A percentile compares a stretch with the other conserved stretches of the same genome.
Conservation (phyloP, 495 filamentous ascomycete species). For the Penicillium lividum region DNA sequence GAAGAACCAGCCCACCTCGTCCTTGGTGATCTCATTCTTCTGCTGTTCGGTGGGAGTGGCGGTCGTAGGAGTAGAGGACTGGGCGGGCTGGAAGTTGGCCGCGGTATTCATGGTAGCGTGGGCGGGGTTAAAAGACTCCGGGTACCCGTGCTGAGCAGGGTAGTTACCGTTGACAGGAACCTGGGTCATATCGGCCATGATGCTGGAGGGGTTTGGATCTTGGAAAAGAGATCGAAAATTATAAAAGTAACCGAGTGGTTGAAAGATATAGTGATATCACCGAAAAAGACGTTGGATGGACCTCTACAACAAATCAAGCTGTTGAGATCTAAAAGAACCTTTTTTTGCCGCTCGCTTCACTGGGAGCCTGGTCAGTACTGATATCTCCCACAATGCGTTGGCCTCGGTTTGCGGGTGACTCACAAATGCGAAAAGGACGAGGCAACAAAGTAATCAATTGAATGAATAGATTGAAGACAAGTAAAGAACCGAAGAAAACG, state of each 20-base stretch:
- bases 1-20: constrained; percentile 98
- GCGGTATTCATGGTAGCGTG: constrained; percentile 38
- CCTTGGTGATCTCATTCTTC: constrained; percentile 60
- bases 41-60: constrained; percentile 40
- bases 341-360: constrained; percentile 24
- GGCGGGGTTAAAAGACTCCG: constrained; percentile 42
- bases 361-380: constrained; percentile 19
- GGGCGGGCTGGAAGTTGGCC: constrained; percentile 48
- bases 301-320: constrained; percentile 5
- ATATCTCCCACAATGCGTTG: constrained; percentile 5
- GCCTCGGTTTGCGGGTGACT: constrained; percentile 17
- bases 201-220: constrained; percentile 11
- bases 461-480: constrained; percentile 22
- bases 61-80: constrained; percentile 46
- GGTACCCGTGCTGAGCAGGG: constrained; percentile 42
- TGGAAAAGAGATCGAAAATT: constrained; percentile 2
- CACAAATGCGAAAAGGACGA: constrained; percentile 38
- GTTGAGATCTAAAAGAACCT: constrained; percentile 17
- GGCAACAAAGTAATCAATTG: constrained; percentile 31
- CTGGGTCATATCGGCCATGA: constrained; percentile 48
- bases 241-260: not conserved
- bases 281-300: not conserved
- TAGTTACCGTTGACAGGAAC: constrained; percentile 50
- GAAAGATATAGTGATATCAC: not conserved
- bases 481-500: constrained; percentile 5